These are phyloP conservation scores for Camellia sinensis DNA, from an alignment of 148 eudicot genomes.

Conservation along the genomic window DNA sequence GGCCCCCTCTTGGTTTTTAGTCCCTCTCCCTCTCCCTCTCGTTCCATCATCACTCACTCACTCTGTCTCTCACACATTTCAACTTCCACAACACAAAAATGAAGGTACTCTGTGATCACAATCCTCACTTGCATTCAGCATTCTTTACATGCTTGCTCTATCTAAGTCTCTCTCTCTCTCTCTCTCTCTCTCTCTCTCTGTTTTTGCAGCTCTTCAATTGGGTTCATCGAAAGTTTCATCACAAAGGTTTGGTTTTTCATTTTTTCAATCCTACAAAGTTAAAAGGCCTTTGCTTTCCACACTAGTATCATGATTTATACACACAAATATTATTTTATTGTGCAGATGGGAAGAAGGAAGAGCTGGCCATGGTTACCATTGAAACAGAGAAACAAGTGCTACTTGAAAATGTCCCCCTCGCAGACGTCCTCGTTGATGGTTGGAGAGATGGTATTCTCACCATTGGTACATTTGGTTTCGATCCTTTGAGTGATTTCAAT, in stretches of 20 bases:
- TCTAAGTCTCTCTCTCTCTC: too few relatives aligned
- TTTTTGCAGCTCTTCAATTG: slow-evolving; percentile 49
- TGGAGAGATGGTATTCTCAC: slow-evolving; percentile 55
- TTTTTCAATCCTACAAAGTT: background rate
- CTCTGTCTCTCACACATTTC: background rate
- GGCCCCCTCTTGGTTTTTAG: background rate
- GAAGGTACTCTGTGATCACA: slow-evolving; percentile 4
- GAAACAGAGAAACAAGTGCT: slow-evolving; percentile 10
- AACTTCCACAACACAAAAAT: background rate
- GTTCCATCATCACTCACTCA: background rate
- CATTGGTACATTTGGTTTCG: slow-evolving; percentile 59
- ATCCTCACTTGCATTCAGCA: background rate
- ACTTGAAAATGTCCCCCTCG: slow-evolving; percentile 21
- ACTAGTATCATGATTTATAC: background rate
- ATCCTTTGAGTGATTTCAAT: slow-evolving; percentile 30
- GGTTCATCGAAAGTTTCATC: slow-evolving; percentile 53
- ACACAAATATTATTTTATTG: background rate
- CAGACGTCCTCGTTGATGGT: slow-evolving; percentile 24
- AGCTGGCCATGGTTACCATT: background rate
- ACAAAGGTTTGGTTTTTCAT: slow-evolving; percentile 23
- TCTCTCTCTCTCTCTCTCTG: too few relatives aligned
- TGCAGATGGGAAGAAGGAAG: slow-evolving; percentile 18
- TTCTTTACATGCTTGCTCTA: background rate
- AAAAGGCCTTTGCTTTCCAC: background rate
- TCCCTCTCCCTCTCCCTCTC: background rate